A percentile compares a stretch with the other conserved stretches of the same genome.
These are phyloP conservation scores for Vitellaria paradoxa DNA, from an alignment of 179 eudicot species.

Conservation along the genomic window DNA sequence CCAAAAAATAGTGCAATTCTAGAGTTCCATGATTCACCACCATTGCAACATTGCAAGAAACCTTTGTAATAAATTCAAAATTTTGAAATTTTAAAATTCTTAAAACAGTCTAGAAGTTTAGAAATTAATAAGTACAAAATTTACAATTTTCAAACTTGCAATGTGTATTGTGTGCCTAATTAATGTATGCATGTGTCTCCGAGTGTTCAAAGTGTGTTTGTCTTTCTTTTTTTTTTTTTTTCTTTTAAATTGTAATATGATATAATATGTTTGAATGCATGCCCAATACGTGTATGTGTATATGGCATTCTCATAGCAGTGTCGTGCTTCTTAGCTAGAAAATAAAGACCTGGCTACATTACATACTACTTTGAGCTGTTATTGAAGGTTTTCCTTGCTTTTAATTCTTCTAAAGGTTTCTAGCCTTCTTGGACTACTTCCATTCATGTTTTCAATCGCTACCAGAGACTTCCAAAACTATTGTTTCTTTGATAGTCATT, in stretches of 20 bases:
- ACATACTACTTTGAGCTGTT: neutral
- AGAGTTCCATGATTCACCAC: neutral
- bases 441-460: neutral
- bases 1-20: neutral
- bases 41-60: neutral
- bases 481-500: neutral
- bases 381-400: neutral
- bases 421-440: conserved; percentile 1
- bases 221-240: neutral
- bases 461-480: neutral
- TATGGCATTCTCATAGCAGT: too few relatives aligned
- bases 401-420: neutral
- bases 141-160: too few relatives aligned
- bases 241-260: too few relatives aligned
- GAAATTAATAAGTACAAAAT: too few relatives aligned
- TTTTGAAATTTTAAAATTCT: too few relatives aligned
- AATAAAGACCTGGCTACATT: neutral
- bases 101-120: too few relatives aligned
- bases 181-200: too few relatives aligned
- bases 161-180: too few relatives aligned
- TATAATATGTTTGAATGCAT: too few relatives aligned
- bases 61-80: neutral
- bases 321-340: neutral
- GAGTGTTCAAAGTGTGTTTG: neutral
- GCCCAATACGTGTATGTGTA: too few relatives aligned